Evolutionary conservation across 257 asterid species (phyloP), one percentile per base, ranked within the genome.

Genomic region (Jacaranda mimosifolia): DNA sequence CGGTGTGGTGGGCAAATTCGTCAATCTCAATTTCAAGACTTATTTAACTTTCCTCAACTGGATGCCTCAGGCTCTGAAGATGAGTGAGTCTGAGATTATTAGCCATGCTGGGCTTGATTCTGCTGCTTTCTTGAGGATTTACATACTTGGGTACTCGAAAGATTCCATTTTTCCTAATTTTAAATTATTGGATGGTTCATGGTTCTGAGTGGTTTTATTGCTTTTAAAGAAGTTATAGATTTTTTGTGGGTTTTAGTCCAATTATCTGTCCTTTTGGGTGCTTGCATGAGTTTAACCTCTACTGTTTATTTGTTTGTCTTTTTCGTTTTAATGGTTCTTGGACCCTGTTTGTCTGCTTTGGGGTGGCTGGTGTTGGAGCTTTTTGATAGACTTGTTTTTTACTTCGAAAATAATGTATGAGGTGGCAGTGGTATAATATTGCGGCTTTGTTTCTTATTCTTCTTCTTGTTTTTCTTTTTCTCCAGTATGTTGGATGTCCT

Each of bases 41-140:
- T 96, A 93, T 46, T 73, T 91, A 36, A 86, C 96, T 79, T 93
- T 96, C 72, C 96, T 96, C 55, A 96, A 89, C 78, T 96, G 99
- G 99, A 93, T 96, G 94, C 96, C 98, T 64, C 90, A 93, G 77
- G 99, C 99, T 76, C 51, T 93, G 78, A 78, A 79, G 87, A 91
- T 96, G 99, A 86, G 75, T 13, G 98, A 96, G 83, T n/a, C 86
- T 67, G 88, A 96, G 80, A 85, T 96, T 82, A 90, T 93, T 75
- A 67, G 9, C 32, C 98, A 96, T 84, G 98, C 99, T 70, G 99
- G 99, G 0, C 89, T 87, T 58, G 88, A 87, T 81, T 87, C 88
- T 77, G 88, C 91, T 40, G 87, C 84, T 63, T 84, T 88, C 85
- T 83, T 86, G 88, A 78, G 87, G 88, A 79, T 80, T 73, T 89